Percentiles rank a stretch among this genome's conserved stretches.
Conservation (phyloP, 805 yeast genomes). For the Grigorovia jiainica region DNA sequence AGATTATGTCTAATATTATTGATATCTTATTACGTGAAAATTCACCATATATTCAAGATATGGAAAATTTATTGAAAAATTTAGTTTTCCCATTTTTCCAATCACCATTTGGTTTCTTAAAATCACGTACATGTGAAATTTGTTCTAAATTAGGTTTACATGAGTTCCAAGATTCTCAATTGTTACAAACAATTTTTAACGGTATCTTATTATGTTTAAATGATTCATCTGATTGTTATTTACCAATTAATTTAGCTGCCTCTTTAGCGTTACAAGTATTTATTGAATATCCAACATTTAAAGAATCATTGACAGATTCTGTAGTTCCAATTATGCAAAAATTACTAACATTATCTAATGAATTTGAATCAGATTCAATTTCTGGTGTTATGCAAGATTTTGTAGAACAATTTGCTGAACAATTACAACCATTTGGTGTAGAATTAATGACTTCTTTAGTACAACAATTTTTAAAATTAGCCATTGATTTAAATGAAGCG, state of each 20-base stretch:
- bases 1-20: constrained; percentile 68
- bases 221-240: constrained; percentile 33
- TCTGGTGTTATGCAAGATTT: constrained; percentile 92
- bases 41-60: constrained; percentile 50
- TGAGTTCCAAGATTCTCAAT: constrained; percentile 35
- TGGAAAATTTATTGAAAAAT: constrained; percentile 57
- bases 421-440: constrained; percentile 85
- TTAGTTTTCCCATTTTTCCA: constrained; percentile 65
- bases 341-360: constrained; percentile 62
- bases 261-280: constrained; percentile 80
- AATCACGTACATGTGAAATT: constrained; percentile 66
- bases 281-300: constrained; percentile 53
- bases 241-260: constrained; percentile 77
- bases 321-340: constrained; percentile 79
- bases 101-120: constrained; percentile 54
- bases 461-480: constrained; percentile 63
- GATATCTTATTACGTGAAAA: constrained; percentile 44
- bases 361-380: constrained; percentile 78
- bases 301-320: constrained; percentile 54
- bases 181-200: constrained; percentile 33
- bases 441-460: constrained; percentile 54
- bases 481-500: constrained; percentile 60
- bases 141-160: constrained; percentile 56
- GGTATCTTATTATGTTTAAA: constrained; percentile 37
- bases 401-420: constrained; percentile 80